Evolutionary conservation across 805 yeast genomes (phyloP).

Genomic region (Yamadazyma takamatsuzukensis): DNA sequence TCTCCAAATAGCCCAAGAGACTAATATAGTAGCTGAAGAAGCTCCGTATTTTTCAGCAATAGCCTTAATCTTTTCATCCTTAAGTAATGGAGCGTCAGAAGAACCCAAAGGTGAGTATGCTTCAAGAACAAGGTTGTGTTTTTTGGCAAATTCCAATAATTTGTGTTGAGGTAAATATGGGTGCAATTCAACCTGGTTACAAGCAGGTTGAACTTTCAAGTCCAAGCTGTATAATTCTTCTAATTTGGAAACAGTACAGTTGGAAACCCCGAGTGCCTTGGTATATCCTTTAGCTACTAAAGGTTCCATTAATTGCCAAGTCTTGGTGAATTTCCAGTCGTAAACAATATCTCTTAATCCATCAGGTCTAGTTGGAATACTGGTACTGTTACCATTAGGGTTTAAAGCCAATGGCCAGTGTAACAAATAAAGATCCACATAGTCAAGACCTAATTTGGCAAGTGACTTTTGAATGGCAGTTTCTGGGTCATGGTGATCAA

Average conservation of each 20-base stretch:
- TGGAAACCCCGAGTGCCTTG: constrained; percentile 74
- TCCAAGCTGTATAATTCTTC: constrained; percentile 43
- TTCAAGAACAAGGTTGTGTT: constrained; percentile 35
- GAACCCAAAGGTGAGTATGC: constrained; percentile 81
- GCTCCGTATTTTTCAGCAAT: constrained; percentile 44
- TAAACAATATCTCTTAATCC: constrained; percentile 33
- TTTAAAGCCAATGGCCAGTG: constrained; percentile 71
- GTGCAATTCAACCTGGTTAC: constrained; percentile 74
- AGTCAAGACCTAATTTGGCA: constrained; percentile 61
- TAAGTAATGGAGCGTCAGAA: constrained; percentile 50
- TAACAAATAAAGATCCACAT: constrained; percentile 72
- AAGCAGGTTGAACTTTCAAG: constrained; percentile 55
- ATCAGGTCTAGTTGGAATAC: constrained; percentile 30
- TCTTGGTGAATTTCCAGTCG: constrained; percentile 45
- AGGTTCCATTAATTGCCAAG: constrained; percentile 56
- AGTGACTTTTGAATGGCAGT: constrained; percentile 59
- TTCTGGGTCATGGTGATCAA: constrained; percentile 49
- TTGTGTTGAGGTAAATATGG: constrained; percentile 40
- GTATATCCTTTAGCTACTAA: constrained; percentile 51
- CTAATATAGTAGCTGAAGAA: constrained; percentile 47
- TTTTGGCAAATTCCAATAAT: constrained; percentile 49
- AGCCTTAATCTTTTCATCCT: constrained; percentile 37
- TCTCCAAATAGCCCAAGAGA: constrained; percentile 64
- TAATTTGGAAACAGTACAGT: constrained; percentile 49
- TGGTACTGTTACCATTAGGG: constrained; percentile 30